phyloP scores from a whole-genome alignment of 257 asterid genomes.

The Rehmannia glutinosa region DNA sequence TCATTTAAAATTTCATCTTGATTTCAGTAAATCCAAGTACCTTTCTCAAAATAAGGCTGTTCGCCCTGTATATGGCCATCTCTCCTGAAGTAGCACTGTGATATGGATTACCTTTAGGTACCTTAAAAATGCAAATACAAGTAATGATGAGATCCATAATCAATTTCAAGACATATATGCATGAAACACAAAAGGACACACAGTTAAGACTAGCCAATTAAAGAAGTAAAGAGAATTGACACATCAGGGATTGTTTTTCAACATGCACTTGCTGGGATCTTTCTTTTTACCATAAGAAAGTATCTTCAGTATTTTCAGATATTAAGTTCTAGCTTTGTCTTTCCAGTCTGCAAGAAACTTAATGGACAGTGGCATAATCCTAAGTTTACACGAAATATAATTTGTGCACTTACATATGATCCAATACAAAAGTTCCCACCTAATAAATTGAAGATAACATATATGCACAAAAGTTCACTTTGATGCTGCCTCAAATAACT shows the following conservation, averaged over 20 bases:
- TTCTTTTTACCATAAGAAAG: no score
- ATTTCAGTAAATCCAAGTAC: slow-evolving; percentile 32
- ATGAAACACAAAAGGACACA: background rate
- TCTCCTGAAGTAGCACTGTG: slow-evolving; percentile 99
- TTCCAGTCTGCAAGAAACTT: background rate
- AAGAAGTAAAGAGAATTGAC: no score
- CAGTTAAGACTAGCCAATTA: background rate
- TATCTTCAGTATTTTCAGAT: no score
- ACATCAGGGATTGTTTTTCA: no score
- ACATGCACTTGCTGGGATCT: background rate
- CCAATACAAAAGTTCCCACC: background rate
- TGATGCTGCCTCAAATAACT: no score
- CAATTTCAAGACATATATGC: slow-evolving; percentile 18
- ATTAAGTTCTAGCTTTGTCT: background rate
- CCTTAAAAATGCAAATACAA: slow-evolving; percentile 35
- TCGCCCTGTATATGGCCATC: slow-evolving; percentile 87
- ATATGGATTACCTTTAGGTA: slow-evolving; percentile 95
- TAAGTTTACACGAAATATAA: background rate
- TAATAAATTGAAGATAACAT: no score
- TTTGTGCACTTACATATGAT: background rate
- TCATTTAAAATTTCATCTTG: slow-evolving; percentile 5
- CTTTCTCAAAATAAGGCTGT: slow-evolving; percentile 85
- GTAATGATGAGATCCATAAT: slow-evolving; percentile 19
- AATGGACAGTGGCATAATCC: background rate
- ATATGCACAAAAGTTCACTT: no score